phyloP scores from a whole-genome alignment of 2,329 filamentous ascomycete genomes.

The Aspergillus calidoustus region DNA sequence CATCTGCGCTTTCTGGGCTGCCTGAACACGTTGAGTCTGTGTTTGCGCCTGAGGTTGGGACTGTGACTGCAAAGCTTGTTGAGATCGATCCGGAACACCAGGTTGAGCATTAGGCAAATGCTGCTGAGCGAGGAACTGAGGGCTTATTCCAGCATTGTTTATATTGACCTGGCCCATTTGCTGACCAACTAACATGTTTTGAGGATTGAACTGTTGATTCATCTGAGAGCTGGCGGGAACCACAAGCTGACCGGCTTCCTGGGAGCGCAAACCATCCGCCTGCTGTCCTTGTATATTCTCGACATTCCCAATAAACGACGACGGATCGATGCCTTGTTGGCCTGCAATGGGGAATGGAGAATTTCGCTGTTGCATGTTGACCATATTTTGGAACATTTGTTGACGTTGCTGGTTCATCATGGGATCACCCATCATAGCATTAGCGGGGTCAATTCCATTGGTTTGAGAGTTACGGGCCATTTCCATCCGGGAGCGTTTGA shows the following conservation, averaged over 20 bases:
- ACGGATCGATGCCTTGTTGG: slow-evolving; percentile 38
- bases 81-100: slow-evolving; percentile 47
- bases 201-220: slow-evolving; percentile 45
- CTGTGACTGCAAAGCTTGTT: slow-evolving; percentile 43
- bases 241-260: slow-evolving; percentile 65
- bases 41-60: slow-evolving; percentile 45
- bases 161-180: slow-evolving; percentile 47
- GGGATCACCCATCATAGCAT: slow-evolving; percentile 41
- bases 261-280: slow-evolving; percentile 63
- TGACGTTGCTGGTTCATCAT: slow-evolving; percentile 47
- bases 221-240: slow-evolving; percentile 65
- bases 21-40: slow-evolving; percentile 48
- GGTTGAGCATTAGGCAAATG: slow-evolving; percentile 49
- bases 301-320: slow-evolving; percentile 51
- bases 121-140: slow-evolving; percentile 49
- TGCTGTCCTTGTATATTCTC: slow-evolving; percentile 65
- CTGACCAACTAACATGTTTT: slow-evolving; percentile 48
- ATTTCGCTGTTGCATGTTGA: slow-evolving; percentile 44
- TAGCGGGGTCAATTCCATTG: slow-evolving; percentile 34
- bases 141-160: slow-evolving; percentile 43
- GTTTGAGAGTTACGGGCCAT: slow-evolving; percentile 36
- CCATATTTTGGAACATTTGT: slow-evolving; percentile 48
- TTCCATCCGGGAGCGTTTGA: slow-evolving; percentile 38
- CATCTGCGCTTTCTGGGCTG: slow-evolving; percentile 52
- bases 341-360: slow-evolving; percentile 39